Base-by-base conservation (phyloP, 805 yeast genomes). In the Hanseniaspora valbyensis region DNA sequence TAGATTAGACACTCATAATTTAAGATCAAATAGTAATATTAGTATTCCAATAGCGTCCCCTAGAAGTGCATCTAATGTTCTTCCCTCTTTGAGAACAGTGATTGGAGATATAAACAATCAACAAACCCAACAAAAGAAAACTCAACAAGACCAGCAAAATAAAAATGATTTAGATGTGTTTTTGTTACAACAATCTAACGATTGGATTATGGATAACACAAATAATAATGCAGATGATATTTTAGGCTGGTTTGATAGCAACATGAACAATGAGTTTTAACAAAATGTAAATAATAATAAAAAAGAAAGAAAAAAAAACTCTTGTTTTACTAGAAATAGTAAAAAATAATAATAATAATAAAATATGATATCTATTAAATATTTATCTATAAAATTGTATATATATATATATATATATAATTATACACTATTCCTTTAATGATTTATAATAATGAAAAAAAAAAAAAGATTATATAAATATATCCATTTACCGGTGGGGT, bases 241-340 rank as follows among this genome's bases (percentile, higher is more conserved):
- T 59, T 68, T 89, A 42, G 96, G 96, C 12, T 89, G 95, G 95
- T 83, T 89, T 69, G 95, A 86, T 61, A 78, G 80, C 63, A 82
- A 82, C 59, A 77, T 76, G 81, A 78, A 77, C 3, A 81, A 80
- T 0, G 81, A 75, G 54, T 77, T 78, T 58, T 76, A 55, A 64
- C n/a, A 16, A 22, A 2, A 21, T 7, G 9, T 4, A 32, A n/a
- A 7, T n/a, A 40, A 8, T 4, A 33, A 19, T 21, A 29, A 2
- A 45, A 13, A 36, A 12, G 24, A 24, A 30, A 16, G 21, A 18
- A 2, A 24, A n/a, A 30, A 21, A 21, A 18, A 18, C 7, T 12
- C n/a, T 32, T 26, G 18, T 21, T 28, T 13, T 22, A 12, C 3
- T 19, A 16, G 14, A 28, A 18, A 28, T 8, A 28, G 30, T 28